Base-by-base conservation (phyloP, 2,329 filamentous ascomycete species). In the Cryphonectria japonica region DNA sequence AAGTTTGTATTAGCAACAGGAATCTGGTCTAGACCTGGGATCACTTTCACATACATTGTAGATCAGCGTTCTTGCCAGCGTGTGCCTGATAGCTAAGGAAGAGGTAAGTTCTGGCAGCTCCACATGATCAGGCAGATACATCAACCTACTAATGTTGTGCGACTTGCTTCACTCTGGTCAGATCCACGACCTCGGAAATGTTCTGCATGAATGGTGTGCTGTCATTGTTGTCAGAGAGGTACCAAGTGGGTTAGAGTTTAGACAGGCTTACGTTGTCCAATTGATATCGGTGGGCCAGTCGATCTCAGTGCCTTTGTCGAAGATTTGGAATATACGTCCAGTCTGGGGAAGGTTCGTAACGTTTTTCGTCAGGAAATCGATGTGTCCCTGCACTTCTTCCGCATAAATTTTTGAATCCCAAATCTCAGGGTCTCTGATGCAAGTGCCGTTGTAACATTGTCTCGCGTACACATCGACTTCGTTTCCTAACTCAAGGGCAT, bases 271-370 rank as follows among this genome's bases (percentile, higher is more conserved):
- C 50, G 26, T 22, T 52, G 50, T n/a, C 50, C 50, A 52, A 2
- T 52, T 52, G 11, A 6, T 11, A 52, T 52, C 26, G n/a, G 50
- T 52, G 9, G 5, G 50, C 50, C 22, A 52, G 22, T 52, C 50
- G 26, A 52, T 52, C 50, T 52, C 50, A 52, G 50, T 52, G 22
- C 50, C 50, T 52, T 52, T 52, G 50, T 52, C 50, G 50, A 52
- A 52, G 22, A 52, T 26, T 6, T 52, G 50, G 50, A 52, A 52
- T 52, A 52, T 52, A 26, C 50, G 50, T 6, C 22, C 50, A 26
- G 50, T 26, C n/a, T 26, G 3, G 50, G 22, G 50, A n/a, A 52
- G 6, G 22, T 19, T 52, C 22, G n/a, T n/a, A 2, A 52, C n/a
- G 11, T 52, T 52, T 8, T 7, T 19, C 22, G 50, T 52, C 14